Conservation (phyloP, 495 filamentous ascomycete genomes). For the Penicillium paradoxum region DNA sequence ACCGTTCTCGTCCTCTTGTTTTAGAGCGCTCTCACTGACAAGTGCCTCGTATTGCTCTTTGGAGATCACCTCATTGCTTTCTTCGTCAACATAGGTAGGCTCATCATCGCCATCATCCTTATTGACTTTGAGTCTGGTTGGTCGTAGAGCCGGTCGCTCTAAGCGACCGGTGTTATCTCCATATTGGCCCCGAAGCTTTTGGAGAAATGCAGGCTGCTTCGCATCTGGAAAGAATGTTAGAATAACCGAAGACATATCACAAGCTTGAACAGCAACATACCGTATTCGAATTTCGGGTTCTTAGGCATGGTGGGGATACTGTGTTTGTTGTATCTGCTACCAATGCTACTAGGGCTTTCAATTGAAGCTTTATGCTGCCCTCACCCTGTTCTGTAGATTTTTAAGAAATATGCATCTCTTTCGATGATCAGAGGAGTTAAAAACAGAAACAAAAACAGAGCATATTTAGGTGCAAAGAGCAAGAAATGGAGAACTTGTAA, state of each 20-base stretch:
- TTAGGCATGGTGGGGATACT: conserved; percentile 34
- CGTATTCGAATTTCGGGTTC: conserved; percentile 47
- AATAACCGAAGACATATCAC: background rate
- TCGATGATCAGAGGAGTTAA: background rate
- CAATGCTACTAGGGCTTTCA: conserved; percentile 7
- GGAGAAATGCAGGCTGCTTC: conserved; percentile 47
- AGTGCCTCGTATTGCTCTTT: conserved; percentile 46
- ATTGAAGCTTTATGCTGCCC: conserved; percentile 8
- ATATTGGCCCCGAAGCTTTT: conserved; percentile 40
- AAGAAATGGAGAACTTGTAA: background rate
- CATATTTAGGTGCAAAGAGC: background rate
- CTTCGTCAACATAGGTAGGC: conserved; percentile 47
- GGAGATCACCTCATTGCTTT: conserved; percentile 44
- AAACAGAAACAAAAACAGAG: background rate
- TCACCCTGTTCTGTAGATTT: background rate
- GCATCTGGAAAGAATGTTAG: conserved; percentile 24
- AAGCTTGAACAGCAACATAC: conserved; percentile 21
- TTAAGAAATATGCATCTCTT: background rate
- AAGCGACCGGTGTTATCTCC: conserved; percentile 36
- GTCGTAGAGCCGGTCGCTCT: conserved; percentile 37
- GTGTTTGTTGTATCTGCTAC: conserved; percentile 1
- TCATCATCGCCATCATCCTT: conserved; percentile 42
- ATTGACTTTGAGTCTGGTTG: conserved; percentile 32
- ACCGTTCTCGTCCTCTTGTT: conserved; percentile 14
- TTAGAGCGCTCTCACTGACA: conserved; percentile 20